Percentiles rank a stretch among this genome's conserved stretches.
These are phyloP conservation scores for Lasiodiplodia sp. DNA, from an alignment of 2,329 filamentous ascomycete genomes.

Conservation along the genomic window DNA sequence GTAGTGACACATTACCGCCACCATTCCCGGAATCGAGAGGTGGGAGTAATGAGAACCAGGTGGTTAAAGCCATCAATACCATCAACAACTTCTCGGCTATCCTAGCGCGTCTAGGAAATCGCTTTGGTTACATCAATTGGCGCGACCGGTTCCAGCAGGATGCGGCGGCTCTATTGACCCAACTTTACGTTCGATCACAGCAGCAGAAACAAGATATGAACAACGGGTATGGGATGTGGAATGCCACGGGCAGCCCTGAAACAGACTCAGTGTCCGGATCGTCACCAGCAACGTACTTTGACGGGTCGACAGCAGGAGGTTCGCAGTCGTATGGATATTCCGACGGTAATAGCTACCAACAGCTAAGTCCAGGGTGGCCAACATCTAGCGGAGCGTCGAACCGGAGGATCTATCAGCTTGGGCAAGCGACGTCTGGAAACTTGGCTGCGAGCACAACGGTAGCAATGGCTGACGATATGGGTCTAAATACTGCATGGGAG, in stretches of 20 bases:
- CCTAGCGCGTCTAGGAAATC: constrained; percentile 54
- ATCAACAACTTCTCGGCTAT: constrained; percentile 57
- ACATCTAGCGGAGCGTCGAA: constrained; percentile 4
- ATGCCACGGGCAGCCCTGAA: constrained; percentile 7
- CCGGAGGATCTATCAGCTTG: constrained; percentile 24
- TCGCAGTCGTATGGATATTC: constrained; percentile 16
- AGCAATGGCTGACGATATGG: constrained; percentile 28
- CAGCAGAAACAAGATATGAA: constrained; percentile 22
- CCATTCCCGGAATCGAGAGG: constrained; percentile 41
- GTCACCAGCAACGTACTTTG: constrained; percentile 16
- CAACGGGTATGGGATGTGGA: constrained; percentile 12
- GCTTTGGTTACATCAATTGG: constrained; percentile 60
- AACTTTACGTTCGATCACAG: constrained; percentile 48
- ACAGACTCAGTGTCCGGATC: constrained; percentile 14
- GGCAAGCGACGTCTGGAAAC: constrained; percentile 1
- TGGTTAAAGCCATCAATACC: constrained; percentile 52
- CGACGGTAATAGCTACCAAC: constrained; percentile 7
- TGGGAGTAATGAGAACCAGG: constrained; percentile 43
- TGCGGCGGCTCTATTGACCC: constrained; percentile 49
- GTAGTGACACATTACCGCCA: constrained; percentile 39
- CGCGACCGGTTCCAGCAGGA: constrained; percentile 57
- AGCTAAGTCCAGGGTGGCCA: constrained; percentile 22
- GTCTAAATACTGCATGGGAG: constrained; percentile 31
- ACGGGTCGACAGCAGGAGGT: constrained; percentile 16
- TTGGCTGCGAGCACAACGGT: constrained; percentile 3